These are phyloP conservation scores for Boletus vinaceobasis DNA, from an alignment of 768 basidiomycete genomes.

Conservation along the genomic window DNA sequence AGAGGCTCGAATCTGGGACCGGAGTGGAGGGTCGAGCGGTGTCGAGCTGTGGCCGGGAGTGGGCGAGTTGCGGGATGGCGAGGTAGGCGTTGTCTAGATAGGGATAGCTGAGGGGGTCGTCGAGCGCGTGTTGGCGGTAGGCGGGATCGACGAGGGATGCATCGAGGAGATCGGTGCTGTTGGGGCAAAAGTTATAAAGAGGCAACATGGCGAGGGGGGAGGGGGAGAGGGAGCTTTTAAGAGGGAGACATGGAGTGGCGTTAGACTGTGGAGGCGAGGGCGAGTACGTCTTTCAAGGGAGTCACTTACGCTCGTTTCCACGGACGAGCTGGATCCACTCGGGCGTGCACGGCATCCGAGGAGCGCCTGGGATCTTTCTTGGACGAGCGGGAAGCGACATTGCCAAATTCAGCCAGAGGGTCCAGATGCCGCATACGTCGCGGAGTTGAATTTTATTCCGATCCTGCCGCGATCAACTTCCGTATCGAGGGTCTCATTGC, in stretches of 20 bases:
- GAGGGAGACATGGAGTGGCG: too few species aligned
- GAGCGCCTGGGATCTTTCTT: slow-evolving; percentile 8
- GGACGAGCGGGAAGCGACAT: background rate
- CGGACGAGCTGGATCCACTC: slow-evolving; percentile 2
- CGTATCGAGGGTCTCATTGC: slow-evolving; percentile 13
- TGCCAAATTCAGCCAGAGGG: background rate
- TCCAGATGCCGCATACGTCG: too few species aligned
- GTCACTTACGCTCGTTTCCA: background rate
- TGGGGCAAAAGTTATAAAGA: background rate
- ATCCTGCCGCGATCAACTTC: slow-evolving; percentile 24
- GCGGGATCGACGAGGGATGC: background rate
- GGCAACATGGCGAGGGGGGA: slow-evolving; percentile 8
- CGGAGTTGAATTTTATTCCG: slow-evolving; percentile 25
- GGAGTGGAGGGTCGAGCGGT: slow-evolving; percentile 8
- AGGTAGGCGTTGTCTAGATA: slow-evolving; percentile 15
- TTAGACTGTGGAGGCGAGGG: too few species aligned
- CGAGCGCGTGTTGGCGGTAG: background rate
- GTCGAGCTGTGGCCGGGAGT: background rate
- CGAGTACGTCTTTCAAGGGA: too few species aligned
- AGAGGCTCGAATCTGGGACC: slow-evolving; percentile 1
- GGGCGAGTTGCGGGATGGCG: too few species aligned
- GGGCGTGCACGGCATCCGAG: slow-evolving; percentile 25
- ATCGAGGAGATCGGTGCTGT: slow-evolving; percentile 13
- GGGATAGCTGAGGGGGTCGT: slow-evolving; percentile 12
- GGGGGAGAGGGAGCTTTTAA: background rate